Evolutionary conservation across 352 stramenopile species (phyloP), one percentile per base, ranked within the genome.

Genomic region (Aphanomyces stellatus): DNA sequence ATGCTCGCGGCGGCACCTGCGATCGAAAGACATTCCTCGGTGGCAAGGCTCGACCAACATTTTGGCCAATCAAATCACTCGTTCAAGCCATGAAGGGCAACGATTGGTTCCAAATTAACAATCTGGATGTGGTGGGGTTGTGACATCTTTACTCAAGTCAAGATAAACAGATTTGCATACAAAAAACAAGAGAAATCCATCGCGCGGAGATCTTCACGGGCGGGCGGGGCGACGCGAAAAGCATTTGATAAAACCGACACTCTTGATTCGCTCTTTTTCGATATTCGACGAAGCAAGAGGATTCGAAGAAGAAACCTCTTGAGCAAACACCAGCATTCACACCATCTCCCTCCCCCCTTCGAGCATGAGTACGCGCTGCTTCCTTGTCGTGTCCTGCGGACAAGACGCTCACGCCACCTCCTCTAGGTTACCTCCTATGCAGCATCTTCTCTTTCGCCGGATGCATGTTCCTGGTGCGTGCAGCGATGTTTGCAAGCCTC

Each of bases 371-470:
- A 30, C 27, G 33, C 28, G 55, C n/a, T 28, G 17, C n/a, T 19
- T 24, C 7, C 22, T 40, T 51, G 28, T 17, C 35, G n/a, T 35
- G n/a, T n/a, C n/a, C n/a, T n/a, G n/a, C n/a, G n/a, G n/a, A n/a
- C n/a, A n/a, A n/a, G n/a, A n/a, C n/a, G n/a, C n/a, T n/a, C n/a
- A n/a, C n/a, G n/a, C n/a, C n/a, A n/a, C n/a, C n/a, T n/a, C n/a
- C n/a, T 25, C 34, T 57, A 93, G 85, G 72, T 37, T 89, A 88
- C 62, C 72, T 93, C 30, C 88, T 79, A 43, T 83, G 82, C 65
- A 82, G 82, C 46, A 91, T 91, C 62, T 87, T 93, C 70, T 81
- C 71, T 62, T 93, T 93, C 64, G 67, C 79, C 0, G 85, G 85
- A 34, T 88, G 86, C 70, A 76, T 91, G 67, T 93, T 93, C 72